A percentile compares a stretch with the other conserved stretches of the same genome.
Evolutionary conservation across 108 stramenopile genomes (phyloP).

Genomic region (Discostella stelligeroides): DNA sequence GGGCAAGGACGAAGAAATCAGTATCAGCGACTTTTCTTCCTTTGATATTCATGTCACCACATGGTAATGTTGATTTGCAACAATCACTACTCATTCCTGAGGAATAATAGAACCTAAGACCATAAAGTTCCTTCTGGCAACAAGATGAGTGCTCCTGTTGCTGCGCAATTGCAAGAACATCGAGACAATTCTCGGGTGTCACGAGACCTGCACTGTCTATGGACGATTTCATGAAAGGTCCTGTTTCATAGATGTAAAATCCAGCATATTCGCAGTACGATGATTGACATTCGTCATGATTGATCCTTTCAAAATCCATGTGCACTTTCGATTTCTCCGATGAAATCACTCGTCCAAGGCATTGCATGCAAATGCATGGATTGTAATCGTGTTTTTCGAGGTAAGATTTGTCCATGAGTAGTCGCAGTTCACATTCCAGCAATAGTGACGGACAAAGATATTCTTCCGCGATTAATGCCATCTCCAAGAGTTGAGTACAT

Average conservation of each 20-base stretch:
- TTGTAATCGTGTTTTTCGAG: not conserved
- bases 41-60: not conserved
- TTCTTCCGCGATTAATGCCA: conserved; percentile 76
- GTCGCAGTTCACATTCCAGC: conserved; percentile 76
- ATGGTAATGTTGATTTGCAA: not conserved
- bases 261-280: conserved; percentile 10
- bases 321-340: conserved; percentile 12
- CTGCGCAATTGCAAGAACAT: conserved; percentile 29
- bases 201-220: conserved; percentile 18
- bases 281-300: conserved; percentile 4
- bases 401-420: conserved; percentile 25
- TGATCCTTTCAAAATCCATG: too few species aligned
- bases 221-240: not conserved
- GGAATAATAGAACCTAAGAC: not conserved
- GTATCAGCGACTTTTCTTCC: not conserved
- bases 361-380: conserved; percentile 39
- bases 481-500: conserved; percentile 60
- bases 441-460: conserved; percentile 65
- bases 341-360: conserved; percentile 11
- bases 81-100: not conserved
- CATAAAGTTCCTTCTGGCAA: not conserved
- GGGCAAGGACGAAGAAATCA: not conserved
- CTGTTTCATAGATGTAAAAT: conserved; percentile 9
- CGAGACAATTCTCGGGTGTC: conserved; percentile 34
- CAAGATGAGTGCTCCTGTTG: conserved; percentile 38